Conservation (phyloP, 352 stramenopile genomes). For the Globisporangium mamillatum region DNA sequence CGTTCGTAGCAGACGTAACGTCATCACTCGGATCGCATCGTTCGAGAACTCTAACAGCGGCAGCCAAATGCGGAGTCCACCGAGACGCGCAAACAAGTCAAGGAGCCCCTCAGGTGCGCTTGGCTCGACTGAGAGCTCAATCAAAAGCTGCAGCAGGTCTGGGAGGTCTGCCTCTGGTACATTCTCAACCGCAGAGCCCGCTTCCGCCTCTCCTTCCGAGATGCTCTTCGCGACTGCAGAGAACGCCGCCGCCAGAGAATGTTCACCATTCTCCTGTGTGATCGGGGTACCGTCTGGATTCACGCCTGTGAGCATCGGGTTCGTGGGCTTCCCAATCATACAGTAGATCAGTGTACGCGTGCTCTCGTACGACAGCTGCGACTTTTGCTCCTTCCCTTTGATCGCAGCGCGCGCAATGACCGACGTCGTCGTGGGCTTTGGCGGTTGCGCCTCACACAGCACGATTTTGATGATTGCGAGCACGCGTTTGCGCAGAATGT, state of each 20-base stretch:
- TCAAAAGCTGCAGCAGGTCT: slow-evolving; percentile 72
- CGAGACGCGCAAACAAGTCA: slow-evolving; percentile 71
- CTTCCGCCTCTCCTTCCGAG: slow-evolving; percentile 65
- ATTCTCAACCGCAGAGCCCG: slow-evolving; percentile 67
- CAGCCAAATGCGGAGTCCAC: slow-evolving; percentile 79
- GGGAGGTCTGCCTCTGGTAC: slow-evolving; percentile 70
- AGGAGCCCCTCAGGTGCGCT: slow-evolving; percentile 68
- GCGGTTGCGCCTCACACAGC: slow-evolving; percentile 61
- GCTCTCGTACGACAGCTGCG: slow-evolving; percentile 79
- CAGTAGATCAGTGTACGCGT: slow-evolving; percentile 82
- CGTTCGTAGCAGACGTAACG: slow-evolving; percentile 68
- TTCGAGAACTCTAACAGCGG: slow-evolving; percentile 73
- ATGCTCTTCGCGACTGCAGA: slow-evolving; percentile 54
- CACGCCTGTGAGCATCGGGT: slow-evolving; percentile 58
- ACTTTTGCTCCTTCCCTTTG: slow-evolving; percentile 66
- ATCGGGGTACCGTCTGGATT: slow-evolving; percentile 60
- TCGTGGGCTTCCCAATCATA: slow-evolving; percentile 84
- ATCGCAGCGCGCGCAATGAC: slow-evolving; percentile 43
- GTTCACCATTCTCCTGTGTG: slow-evolving; percentile 45
- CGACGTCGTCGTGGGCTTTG: slow-evolving; percentile 40
- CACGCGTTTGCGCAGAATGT: slow-evolving; percentile 58
- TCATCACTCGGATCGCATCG: slow-evolving; percentile 78
- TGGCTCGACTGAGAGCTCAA: slow-evolving; percentile 72
- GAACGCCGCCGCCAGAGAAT: slow-evolving; percentile 28
- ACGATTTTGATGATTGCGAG: slow-evolving; percentile 79